Conservation (phyloP, 192 early-diverging fungal species). For the Coemansia sp. region DNA sequence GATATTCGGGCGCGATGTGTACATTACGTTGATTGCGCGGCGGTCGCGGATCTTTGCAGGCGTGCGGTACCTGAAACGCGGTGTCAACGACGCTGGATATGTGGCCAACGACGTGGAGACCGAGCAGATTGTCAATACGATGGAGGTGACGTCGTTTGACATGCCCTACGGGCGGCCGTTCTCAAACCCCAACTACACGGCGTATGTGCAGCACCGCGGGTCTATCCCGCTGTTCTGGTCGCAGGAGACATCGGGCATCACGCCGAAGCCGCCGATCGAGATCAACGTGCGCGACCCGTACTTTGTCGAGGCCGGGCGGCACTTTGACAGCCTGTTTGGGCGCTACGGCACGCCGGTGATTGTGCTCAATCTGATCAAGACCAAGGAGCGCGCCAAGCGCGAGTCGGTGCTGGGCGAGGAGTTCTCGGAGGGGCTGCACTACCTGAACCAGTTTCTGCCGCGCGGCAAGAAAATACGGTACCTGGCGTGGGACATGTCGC, state of each 20-base stretch:
- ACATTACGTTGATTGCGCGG: conserved; percentile 91
- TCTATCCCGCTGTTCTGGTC: conserved; percentile 96
- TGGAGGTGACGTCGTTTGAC: conserved; percentile 86
- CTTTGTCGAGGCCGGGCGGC: conserved; percentile 85
- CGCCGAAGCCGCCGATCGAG: conserved; percentile 92
- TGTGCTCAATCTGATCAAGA: conserved; percentile 94
- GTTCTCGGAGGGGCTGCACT: conserved; percentile 75
- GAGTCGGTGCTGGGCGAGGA: conserved; percentile 86
- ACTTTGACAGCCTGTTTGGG: conserved; percentile 89
- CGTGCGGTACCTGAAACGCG: conserved; percentile 93
- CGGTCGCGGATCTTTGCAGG: conserved; percentile 94
- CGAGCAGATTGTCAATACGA: conserved; percentile 95
- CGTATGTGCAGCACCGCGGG: conserved; percentile 96
- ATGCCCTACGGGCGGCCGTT: conserved; percentile 52
- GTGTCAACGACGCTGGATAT: conserved; percentile 91
- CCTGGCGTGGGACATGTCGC: conserved; percentile 97
- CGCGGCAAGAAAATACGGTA: conserved; percentile 78
- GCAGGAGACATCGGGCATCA: conserved; percentile 89
- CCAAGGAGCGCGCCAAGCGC: conserved; percentile 85
- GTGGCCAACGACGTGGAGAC: conserved; percentile 99
- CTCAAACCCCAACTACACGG: conserved; percentile 76
- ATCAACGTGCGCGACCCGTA: conserved; percentile 90
- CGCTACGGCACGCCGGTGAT: conserved; percentile 92
- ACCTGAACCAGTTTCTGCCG: conserved; percentile 90
- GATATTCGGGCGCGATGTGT: conserved; percentile 88